Base-by-base conservation (phyloP, 2,329 filamentous ascomycete species). In the Westerdykella ornata region DNA sequence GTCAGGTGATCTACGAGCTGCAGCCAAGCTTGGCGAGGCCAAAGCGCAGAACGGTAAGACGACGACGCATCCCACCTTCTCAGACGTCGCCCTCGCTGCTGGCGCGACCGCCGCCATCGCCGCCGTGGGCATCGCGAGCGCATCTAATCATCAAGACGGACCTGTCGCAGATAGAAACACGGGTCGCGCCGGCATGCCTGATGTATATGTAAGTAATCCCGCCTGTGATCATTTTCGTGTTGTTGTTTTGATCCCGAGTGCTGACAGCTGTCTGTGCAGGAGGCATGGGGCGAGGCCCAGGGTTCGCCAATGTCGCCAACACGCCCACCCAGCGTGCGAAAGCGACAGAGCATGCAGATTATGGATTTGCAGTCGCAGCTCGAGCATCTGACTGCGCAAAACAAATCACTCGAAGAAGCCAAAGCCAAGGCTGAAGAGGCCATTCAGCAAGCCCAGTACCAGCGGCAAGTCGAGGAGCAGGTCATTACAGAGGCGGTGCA, bases 301-400 rank as follows among this genome's bases (percentile, higher is more conserved):
- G 82, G 82, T 63, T 94, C 88, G 64, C 88, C 90, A 60, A 82
- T 85, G 59, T 97, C 92, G 59, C 92, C 92, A 41, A 94, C 88
- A 54, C 82, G 90, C 68, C 89, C 92, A 57, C 88, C 89, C 62
- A 96, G 88, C 73, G 85, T 98, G 78, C 89, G 90, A 57, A 89
- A 90, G 63, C 86, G 90, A 62, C 92, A 95, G 69, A 97, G 90
- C 75, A 90, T 97, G 82, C 90, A 97, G 70, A 81, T 97, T 46
- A 70, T 77, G 61, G 90, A 98, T 58, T 81, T 98, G 61, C 88
- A 97, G 72, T 75, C 79, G 45, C 81, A 78, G 58, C 77, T 98
- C 56, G 88, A 96, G 54, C 84, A 90, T 66, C 75, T 98, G 50
- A 73, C 84, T 31, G 81, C 83, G 16, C 90, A 98, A 65, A 97